These are phyloP conservation scores for Apiotrichum gamsii DNA, from an alignment of 1,284 basidiomycete species.

Conservation along the genomic window DNA sequence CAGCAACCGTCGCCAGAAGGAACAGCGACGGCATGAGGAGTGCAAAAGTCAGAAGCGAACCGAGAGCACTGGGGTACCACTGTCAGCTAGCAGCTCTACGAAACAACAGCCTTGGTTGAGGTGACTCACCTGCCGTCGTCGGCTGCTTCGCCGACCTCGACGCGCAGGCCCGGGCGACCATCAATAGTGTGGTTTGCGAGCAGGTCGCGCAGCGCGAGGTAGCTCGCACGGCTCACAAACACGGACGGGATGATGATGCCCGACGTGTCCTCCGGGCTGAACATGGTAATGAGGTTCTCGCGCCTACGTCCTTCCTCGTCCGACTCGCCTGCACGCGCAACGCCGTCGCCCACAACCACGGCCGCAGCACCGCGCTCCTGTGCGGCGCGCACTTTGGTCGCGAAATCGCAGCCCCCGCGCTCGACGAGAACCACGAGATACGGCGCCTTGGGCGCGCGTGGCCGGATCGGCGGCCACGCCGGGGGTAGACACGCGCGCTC, in stretches of 20 bases:
- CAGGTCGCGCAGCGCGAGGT: constrained; percentile 45
- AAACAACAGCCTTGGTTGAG: not conserved
- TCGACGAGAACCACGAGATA: constrained; percentile 70
- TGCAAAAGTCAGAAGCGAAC: constrained; percentile 41
- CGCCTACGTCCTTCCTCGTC: constrained; percentile 61
- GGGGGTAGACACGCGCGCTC: constrained; percentile 27
- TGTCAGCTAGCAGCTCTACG: not conserved
- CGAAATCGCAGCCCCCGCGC: constrained; percentile 78
- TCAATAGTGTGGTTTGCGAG: constrained; percentile 25
- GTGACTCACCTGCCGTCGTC: constrained; percentile 42
- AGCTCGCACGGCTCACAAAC: constrained; percentile 49
- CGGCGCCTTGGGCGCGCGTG: constrained; percentile 11
- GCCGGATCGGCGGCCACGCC: constrained; percentile 22
- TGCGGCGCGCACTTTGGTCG: constrained; percentile 74
- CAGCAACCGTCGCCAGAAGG: constrained; percentile 38
- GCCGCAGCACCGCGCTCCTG: constrained; percentile 75
- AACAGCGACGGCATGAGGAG: constrained; percentile 44
- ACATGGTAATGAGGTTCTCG: constrained; percentile 82
- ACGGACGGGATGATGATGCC: constrained; percentile 48
- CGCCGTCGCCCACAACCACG: constrained; percentile 74
- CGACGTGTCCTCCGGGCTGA: constrained; percentile 58
- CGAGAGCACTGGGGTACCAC: constrained; percentile 30
- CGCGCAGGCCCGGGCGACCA: constrained; percentile 21
- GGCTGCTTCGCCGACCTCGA: constrained; percentile 35
- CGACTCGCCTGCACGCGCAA: constrained; percentile 31